phyloP scores from a whole-genome alignment of 495 filamentous ascomycete genomes.

The Hamigera avellanea region DNA sequence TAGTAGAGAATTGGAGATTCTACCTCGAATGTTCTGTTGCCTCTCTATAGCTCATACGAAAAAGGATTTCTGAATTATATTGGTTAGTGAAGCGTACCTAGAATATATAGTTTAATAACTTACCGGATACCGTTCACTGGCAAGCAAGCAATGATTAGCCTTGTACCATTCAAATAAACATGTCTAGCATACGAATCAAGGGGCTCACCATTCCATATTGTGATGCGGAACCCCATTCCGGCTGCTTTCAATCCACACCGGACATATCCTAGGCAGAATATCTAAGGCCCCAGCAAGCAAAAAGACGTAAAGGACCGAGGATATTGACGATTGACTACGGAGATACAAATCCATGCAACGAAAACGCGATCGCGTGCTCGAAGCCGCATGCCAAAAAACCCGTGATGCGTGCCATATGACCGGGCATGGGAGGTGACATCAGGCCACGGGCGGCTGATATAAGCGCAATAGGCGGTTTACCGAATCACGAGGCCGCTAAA shows the following conservation, averaged over 20 bases:
- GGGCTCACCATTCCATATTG: slow-evolving; percentile 76
- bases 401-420: slow-evolving; percentile 16
- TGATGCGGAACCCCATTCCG: slow-evolving; percentile 66
- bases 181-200: neutral
- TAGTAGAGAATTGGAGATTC: no score
- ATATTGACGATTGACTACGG: no score
- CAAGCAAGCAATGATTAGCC: slow-evolving; percentile 9
- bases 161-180: neutral
- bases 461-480: slow-evolving; percentile 19
- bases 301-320: no score
- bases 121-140: slow-evolving; percentile 90
- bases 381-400: no score
- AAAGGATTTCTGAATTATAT: slow-evolving; percentile 66
- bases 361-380: no score
- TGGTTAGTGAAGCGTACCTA: neutral
- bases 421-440: slow-evolving; percentile 20
- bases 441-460: slow-evolving; percentile 22
- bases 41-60: slow-evolving; percentile 87
- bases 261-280: slow-evolving; percentile 15
- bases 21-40: slow-evolving; percentile 73
- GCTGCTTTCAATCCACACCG: neutral
- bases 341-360: no score
- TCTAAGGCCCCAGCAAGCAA: no score
- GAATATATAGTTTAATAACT: slow-evolving; percentile 5
- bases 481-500: slow-evolving; percentile 36